Percentiles rank a stretch among this genome's conserved stretches.
These are phyloP conservation scores for Cucurbita ficifolia DNA, from an alignment of 306 rosid species.

Conservation along the genomic window DNA sequence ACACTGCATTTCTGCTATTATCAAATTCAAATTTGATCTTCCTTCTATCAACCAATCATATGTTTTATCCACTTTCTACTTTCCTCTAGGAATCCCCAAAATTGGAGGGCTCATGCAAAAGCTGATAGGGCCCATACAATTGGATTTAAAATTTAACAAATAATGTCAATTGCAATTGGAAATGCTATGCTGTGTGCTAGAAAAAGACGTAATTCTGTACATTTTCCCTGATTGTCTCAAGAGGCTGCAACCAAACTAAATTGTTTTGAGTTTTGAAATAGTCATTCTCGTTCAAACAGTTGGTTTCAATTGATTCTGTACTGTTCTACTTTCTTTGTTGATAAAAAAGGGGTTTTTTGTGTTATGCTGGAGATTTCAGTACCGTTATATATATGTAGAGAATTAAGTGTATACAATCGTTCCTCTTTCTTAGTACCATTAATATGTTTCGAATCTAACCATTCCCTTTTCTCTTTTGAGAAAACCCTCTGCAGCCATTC, in stretches of 20 bases:
- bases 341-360: background rate
- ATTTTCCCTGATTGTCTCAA: background rate
- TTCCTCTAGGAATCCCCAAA: background rate
- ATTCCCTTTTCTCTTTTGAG: background rate
- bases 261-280: background rate
- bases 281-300: background rate
- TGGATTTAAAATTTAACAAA: no score
- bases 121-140: background rate
- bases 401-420: background rate
- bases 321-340: background rate
- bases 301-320: background rate
- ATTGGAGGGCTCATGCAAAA: background rate
- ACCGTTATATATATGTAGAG: background rate
- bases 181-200: background rate
- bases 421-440: background rate
- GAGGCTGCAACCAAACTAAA: background rate
- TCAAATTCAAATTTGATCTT: background rate
- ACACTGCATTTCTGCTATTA: background rate
- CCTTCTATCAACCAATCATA: background rate
- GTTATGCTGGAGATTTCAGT: background rate
- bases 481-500: constrained; percentile 43
- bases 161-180: background rate
- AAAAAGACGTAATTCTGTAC: background rate
- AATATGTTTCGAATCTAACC: background rate
- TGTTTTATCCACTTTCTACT: background rate